Base-by-base conservation (phyloP, 1,284 basidiomycete species). In the Omphalotus olearius region DNA sequence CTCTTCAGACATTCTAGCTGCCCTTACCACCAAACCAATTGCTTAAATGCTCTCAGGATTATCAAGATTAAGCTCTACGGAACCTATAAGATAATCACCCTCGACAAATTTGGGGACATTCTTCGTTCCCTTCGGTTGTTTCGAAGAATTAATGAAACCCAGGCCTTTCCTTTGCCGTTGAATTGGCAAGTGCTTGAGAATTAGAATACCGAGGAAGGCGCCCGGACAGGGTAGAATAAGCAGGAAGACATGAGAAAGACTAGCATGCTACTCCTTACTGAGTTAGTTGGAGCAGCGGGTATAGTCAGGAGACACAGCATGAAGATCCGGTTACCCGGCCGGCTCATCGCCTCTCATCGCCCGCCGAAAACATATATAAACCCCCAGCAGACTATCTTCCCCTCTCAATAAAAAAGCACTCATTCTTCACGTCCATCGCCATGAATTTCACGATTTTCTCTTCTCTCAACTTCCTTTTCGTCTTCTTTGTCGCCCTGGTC, bases 401-500 rank as follows among this genome's bases (percentile, higher is more conserved):
- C 9, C 30, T 33, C 4, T 9, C 30, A 33, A 33, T 33, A 3
- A 3, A 23, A 2, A 23, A 2, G 5, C 30, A 9, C 30, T 7
- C 30, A 33, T 11, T 41, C 23, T 41, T 17, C 13, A 33, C 30
- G 13, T 13, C 30, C 9, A 33, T 7, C 30, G 13, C 7, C 7
- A 52, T 52, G 45, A 41, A 41, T 16, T 40, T 45, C 45, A 16
- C 54, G 48, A 48, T 67, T 64, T 33, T 33, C 30, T 33, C 9
- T 9, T 33, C 30, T 33, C 18, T 46, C 39, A 50, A 51, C 16
- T 40, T 51, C 33, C 17, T 44, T 30, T 46, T 55, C 14, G 45
- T 44, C 35, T 33, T 52, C 23, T 37, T 67, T 13, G 51, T 65
- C 16, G 51, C 62, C 2, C 48, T 65, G 53, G 59, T 60, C 54